Evolutionary conservation across 768 basidiomycete genomes (phyloP), one percentile per base, ranked within the genome.

Genomic region (Kwoniella botswanensis): DNA sequence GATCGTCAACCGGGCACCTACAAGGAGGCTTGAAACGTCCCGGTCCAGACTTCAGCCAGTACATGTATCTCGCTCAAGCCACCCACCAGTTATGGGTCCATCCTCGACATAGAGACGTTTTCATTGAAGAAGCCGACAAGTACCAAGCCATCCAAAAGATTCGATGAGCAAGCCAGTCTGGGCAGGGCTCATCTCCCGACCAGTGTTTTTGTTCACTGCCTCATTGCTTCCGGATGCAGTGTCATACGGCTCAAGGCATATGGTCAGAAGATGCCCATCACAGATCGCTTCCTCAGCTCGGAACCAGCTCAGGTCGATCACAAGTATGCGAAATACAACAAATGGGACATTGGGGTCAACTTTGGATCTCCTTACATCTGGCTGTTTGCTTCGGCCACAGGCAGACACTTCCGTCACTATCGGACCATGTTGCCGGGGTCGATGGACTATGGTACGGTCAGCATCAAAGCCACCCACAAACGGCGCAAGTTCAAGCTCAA

Each of bases 241-340:
- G 66, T 67, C 21, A 53, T 71, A 3, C 63, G 63, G 7, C 62
- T 74, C 57, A 72, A 75, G 55, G 67, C 63, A 10, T 75, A 75
- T 41, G 74, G 74, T 26, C 69, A 74, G 59, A 74, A 74, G 63
- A 43, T 71, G 21, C 73, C 70, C 12, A 17, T 74, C 15, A 44
- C 29, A 5, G 41, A 41, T 13, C 21, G 11, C 15, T 75, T 67
- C 57, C 22, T 70, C 9, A 35, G 4, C n/a, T 22, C 12, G 11
- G 74, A 75, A 46, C 74, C 74, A 2, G 74, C 71, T 21, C 61
- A 75, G 42, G 29, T 58, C 3, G 65, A 18, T 26, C 26, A 26
- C 26, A 26, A 26, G 26, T 26, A 26, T 26, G 26, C 26, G 26
- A 26, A 26, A 26, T 26, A 26, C 26, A 26, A 26, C 26, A 26